Evolutionary conservation across 208 protist genomes (phyloP).

Genomic region (Acanthamoeba healyi): DNA sequence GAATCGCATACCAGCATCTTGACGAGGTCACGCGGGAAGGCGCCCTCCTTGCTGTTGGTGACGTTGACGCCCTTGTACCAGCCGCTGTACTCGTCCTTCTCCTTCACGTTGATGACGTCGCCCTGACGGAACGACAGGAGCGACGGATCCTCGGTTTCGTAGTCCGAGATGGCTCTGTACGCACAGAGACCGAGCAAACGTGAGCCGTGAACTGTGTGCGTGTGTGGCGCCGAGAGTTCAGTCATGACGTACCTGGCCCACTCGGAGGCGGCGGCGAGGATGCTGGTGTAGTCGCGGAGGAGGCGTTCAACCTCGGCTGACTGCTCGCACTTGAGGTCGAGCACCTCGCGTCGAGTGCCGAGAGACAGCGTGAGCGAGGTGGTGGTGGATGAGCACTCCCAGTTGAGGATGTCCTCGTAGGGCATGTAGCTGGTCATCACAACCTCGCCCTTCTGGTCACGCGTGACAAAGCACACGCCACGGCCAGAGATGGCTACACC

Average conservation of each 20-base stretch:
- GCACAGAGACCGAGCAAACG: not conserved
- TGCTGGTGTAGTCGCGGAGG: slow-evolving; percentile 39
- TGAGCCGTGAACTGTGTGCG: too few species aligned
- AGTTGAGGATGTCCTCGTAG: slow-evolving; percentile 61
- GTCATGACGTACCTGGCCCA: not conserved
- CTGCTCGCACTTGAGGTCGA: slow-evolving; percentile 60
- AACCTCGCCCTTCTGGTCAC: slow-evolving; percentile 70
- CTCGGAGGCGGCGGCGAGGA: slow-evolving; percentile 30
- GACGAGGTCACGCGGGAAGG: slow-evolving; percentile 64
- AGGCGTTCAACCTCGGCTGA: slow-evolving; percentile 24
- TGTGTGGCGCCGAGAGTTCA: not conserved
- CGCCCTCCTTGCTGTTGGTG: slow-evolving; percentile 23
- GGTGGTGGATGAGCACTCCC: slow-evolving; percentile 51
- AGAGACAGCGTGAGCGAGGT: slow-evolving; percentile 47
- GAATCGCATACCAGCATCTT: slow-evolving; percentile 51
- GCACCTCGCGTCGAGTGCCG: slow-evolving; percentile 17
- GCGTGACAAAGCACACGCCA: slow-evolving; percentile 70
- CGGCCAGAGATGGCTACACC: slow-evolving; percentile 38
- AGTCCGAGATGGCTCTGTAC: slow-evolving; percentile 15
- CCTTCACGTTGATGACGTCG: slow-evolving; percentile 71
- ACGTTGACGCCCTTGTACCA: slow-evolving; percentile 66
- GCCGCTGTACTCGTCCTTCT: slow-evolving; percentile 28
- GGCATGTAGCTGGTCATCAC: slow-evolving; percentile 60
- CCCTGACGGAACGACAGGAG: slow-evolving; percentile 64
- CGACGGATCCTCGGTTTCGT: slow-evolving; percentile 44